A percentile compares a stretch with the other conserved stretches of the same genome.
phyloP scores from a whole-genome alignment of 176 grass and related monocot species.

The Oryza coarctata region DNA sequence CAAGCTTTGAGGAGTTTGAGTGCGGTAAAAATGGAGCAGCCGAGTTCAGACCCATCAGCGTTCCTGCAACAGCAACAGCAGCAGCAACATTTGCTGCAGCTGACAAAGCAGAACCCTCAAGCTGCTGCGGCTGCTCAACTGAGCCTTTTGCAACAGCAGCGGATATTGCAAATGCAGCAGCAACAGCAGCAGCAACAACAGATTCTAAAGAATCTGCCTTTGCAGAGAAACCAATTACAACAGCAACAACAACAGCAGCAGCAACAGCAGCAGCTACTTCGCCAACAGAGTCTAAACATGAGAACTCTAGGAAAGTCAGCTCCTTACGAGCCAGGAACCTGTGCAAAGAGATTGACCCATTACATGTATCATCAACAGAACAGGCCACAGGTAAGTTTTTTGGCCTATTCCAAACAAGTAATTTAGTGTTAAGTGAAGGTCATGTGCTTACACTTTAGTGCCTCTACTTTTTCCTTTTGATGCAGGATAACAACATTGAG shows the following conservation, averaged over 20 bases:
- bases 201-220: slow-evolving; percentile 62
- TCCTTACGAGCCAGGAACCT: slow-evolving; percentile 93
- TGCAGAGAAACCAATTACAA: slow-evolving; percentile 71
- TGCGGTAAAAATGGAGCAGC: slow-evolving; percentile 79
- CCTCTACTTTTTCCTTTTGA: slow-evolving; percentile 13
- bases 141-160: slow-evolving; percentile 77
- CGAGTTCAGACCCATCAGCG: slow-evolving; percentile 56
- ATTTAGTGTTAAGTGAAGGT: slow-evolving; percentile 25
- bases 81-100: slow-evolving; percentile 68
- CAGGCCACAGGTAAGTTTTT: slow-evolving; percentile 61
- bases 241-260: slow-evolving; percentile 63
- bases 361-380: slow-evolving; percentile 99
- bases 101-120: slow-evolving; percentile 80
- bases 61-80: slow-evolving; percentile 62
- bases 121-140: slow-evolving; percentile 71
- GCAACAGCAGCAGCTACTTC: slow-evolving; percentile 66
- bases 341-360: slow-evolving; percentile 88
- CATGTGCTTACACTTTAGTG: slow-evolving; percentile 12
- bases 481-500: slow-evolving; percentile 98
- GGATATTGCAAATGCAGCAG: slow-evolving; percentile 61
- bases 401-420: slow-evolving; percentile 14
- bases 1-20: slow-evolving; percentile 77
- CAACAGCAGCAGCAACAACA: slow-evolving; percentile 59
- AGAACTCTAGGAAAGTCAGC: slow-evolving; percentile 54
- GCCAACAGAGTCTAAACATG: slow-evolving; percentile 65